Evolutionary conservation across 2,329 filamentous ascomycete species (phyloP), one percentile per base, ranked within the genome.

Genomic region (Fusarium xyrophilum): DNA sequence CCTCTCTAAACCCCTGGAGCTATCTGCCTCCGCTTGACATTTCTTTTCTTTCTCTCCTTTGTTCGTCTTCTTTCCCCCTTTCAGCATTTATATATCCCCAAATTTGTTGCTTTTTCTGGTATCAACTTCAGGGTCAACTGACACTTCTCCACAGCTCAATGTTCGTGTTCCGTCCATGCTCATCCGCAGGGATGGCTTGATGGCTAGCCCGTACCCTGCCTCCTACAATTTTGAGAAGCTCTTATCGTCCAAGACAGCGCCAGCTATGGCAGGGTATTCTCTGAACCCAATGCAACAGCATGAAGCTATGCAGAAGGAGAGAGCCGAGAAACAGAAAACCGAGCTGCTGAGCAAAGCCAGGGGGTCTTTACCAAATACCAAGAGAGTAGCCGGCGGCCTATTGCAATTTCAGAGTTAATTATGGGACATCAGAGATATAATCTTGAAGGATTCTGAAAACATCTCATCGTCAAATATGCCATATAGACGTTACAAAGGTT

Each of bases 131-230:
- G 39, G 46, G 33, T 60, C 65, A n/a, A 64, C 46, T 42, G 46
- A 51, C 23, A 50, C n/a, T 40, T 60, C 30, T 57, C 62, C 55
- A 53, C 52, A 88, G 86, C 80, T 88, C 54, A 82, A 86, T 72
- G 76, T 89, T 54, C 85, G 87, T 27, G 80, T 88, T 21, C 87
- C 88, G 4, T 88, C 86, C 1, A 89, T 89, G 87, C 80, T 88
- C 64, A 88, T 89, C 74, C 82, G 81, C 30, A 79, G 83, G 36
- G 86, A 88, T 70, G 80, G 80, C 7, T 75, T 86, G 13, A 80
- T 85, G 78, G 79, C 81, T 4, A 79, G 77, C 48, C 80, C 82
- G 5, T 82, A 81, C 56, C 78, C 80, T 9, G 74, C 78, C 51
- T 77, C 78, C 10, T 76, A 81, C 52, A 79, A 83, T 70, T 82